phyloP scores from a whole-genome alignment of 2,329 filamentous ascomycete genomes.

The Anisogramma anomala region DNA sequence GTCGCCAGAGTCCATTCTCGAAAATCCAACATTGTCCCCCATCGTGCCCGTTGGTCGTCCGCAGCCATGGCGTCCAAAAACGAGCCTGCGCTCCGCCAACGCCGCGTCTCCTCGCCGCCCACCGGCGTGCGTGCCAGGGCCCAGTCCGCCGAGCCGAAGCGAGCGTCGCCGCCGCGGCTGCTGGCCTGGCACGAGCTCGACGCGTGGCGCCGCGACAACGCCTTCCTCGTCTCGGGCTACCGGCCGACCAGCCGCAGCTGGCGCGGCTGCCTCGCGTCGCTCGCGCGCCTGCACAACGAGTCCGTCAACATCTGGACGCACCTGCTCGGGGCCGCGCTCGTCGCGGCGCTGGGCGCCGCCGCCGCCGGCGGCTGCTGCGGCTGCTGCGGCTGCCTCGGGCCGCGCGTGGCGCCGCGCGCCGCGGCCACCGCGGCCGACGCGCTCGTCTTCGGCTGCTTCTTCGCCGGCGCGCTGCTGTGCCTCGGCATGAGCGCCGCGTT shows the following conservation, averaged over 20 bases:
- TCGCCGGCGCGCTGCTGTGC: conserved; percentile 59
- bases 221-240: conserved; percentile 43
- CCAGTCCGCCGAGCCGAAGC: conserved; percentile 27
- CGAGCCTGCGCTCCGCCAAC: conserved; percentile 3
- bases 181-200: conserved; percentile 50
- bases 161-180: conserved; percentile 34
- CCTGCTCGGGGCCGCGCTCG: conserved; percentile 52
- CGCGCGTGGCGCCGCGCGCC: conserved; percentile 50
- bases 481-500: conserved; percentile 75
- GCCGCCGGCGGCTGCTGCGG: too few species aligned
- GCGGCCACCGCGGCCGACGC: conserved; percentile 52
- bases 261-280: conserved; percentile 31
- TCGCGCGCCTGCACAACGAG: conserved; percentile 46
- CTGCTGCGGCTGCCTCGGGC: conserved; percentile 42
- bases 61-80: not conserved
- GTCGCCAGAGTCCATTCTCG: too few species aligned
- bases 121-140: conserved; percentile 17
- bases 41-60: not conserved
- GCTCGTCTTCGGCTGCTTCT: conserved; percentile 68
- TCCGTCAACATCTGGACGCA: conserved; percentile 52
- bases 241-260: conserved; percentile 40
- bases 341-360: conserved; percentile 29
- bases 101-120: conserved; percentile 2
- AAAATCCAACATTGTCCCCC: too few species aligned
- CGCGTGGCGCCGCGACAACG: conserved; percentile 48